Evolutionary conservation across 352 stramenopile genomes (phyloP), one percentile per base, ranked within the genome.

Genomic region (Globisporangium echinulatum): DNA sequence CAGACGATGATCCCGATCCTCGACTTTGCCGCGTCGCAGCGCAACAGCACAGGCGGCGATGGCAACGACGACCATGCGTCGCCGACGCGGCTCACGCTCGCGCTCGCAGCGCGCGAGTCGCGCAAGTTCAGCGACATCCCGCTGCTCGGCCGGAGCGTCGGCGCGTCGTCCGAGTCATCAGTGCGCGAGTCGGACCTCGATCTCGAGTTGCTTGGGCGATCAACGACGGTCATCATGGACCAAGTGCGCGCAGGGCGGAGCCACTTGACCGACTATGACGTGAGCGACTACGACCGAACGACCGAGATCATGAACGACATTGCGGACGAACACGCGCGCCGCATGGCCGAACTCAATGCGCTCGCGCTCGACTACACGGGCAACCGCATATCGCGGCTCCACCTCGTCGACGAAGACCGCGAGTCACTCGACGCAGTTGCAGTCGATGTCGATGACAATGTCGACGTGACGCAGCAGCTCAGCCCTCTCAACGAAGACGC

Each of bases 331-430:
- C 79, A 88, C 55, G 61, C 58, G 17, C 71, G 62, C n/a, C 74
- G 79, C n/a, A 88, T 88, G 79, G 72, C 69, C 9, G 76, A 88
- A 58, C 69, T 88, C n/a, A 81, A 80, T n/a, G 63, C 75, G 17
- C 71, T 74, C 38, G 67, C 67, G 9, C 49, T 77, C 47, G 67
- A 80, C 53, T 70, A 75, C 54, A 70, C 68, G 14, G 76, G 76
- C 17, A 68, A 75, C 19, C 73, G 77, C 4, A 65, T 79, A 17
- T 87, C 75, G 1, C 81, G 56, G 17, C 64, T 77, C 37, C 62
- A 54, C 15, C 60, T 68, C 36, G 75, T 62, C 5, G 74, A 82
- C 36, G 70, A 83, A 49, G 68, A 76, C 33, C 70, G 69, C 52
- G 62, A 70, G 13, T 62, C 71, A 15, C 67, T 77, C 7, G 25